These are phyloP conservation scores for Edaphochlamys debaryana DNA, from an alignment of 139 green algal species.

Conservation along the genomic window DNA sequence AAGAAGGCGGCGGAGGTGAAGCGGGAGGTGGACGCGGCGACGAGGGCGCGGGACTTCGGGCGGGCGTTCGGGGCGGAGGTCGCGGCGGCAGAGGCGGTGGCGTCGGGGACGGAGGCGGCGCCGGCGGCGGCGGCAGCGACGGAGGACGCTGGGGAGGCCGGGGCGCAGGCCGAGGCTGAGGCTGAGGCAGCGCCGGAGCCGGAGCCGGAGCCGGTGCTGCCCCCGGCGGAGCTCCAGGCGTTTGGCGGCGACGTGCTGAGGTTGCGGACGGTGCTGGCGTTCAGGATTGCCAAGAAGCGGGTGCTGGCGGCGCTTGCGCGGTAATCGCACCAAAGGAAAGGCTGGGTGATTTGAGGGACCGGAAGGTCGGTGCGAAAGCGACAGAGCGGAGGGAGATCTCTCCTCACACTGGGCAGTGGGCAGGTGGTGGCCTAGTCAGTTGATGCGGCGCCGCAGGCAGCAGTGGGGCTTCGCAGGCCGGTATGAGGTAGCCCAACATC, in stretches of 20 bases:
- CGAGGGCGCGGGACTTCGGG: too few species aligned
- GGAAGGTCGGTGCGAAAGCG: too few species aligned
- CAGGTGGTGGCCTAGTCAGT: too few species aligned
- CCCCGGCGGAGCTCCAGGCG: background rate
- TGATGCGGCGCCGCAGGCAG: too few species aligned
- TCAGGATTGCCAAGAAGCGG: constrained; percentile 46
- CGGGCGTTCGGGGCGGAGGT: background rate
- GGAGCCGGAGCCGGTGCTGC: background rate
- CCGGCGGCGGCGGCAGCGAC: background rate
- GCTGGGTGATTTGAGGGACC: background rate
- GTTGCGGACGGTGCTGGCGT: constrained; percentile 11
- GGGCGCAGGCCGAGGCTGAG: background rate
- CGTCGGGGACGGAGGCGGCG: background rate
- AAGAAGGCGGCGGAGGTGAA: too few species aligned
- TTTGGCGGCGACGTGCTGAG: background rate
- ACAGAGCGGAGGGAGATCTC: too few species aligned
- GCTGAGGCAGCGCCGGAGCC: background rate
- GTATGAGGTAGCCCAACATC: too few species aligned
- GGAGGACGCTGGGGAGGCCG: background rate
- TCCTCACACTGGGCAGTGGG: too few species aligned
- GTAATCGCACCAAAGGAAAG: background rate
- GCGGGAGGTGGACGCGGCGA: too few species aligned
- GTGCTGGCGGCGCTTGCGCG: background rate
- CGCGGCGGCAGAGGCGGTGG: background rate
- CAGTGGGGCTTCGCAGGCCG: too few species aligned